Conservation (phyloP, 768 basidiomycete species). For the Xerocomellus amylosporus region DNA sequence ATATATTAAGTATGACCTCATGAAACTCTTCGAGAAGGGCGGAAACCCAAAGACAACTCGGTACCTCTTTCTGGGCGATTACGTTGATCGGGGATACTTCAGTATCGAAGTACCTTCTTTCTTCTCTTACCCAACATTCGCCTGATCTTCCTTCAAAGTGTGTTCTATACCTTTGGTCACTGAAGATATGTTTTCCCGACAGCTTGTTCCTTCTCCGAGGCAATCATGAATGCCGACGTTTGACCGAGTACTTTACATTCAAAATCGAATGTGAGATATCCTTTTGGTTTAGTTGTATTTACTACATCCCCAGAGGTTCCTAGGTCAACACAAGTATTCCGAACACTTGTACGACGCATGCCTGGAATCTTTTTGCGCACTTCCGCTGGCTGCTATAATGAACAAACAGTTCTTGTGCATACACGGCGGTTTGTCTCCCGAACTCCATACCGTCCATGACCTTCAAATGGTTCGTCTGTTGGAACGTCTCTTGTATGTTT, state of each 20-base stretch:
- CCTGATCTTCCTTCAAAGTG: constrained; percentile 35
- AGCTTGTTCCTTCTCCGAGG: constrained; percentile 60
- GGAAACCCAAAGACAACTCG: constrained; percentile 72
- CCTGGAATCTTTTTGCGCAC: constrained; percentile 70
- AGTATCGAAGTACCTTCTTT: constrained; percentile 56
- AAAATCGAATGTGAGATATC: constrained; percentile 44
- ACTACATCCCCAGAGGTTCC: constrained; percentile 1
- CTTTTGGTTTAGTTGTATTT: neutral
- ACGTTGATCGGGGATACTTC: constrained; percentile 75
- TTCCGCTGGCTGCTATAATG: constrained; percentile 74
- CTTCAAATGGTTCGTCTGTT: constrained; percentile 48
- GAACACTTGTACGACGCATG: constrained; percentile 72
- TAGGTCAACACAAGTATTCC: constrained; percentile 75
- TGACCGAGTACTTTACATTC: constrained; percentile 65
- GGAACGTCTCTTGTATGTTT: neutral
- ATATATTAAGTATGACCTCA: constrained; percentile 59
- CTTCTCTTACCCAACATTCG: neutral
- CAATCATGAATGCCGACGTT: constrained; percentile 64
- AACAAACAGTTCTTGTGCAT: constrained; percentile 80
- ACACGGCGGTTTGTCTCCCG: constrained; percentile 71
- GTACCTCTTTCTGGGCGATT: constrained; percentile 74
- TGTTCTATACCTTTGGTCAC: constrained; percentile 59
- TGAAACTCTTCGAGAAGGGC: constrained; percentile 78
- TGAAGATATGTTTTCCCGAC: constrained; percentile 63
- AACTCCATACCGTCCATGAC: constrained; percentile 65